These are phyloP conservation scores for Inga oerstediana DNA, from an alignment of 306 rosid genomes.

Conservation along the genomic window DNA sequence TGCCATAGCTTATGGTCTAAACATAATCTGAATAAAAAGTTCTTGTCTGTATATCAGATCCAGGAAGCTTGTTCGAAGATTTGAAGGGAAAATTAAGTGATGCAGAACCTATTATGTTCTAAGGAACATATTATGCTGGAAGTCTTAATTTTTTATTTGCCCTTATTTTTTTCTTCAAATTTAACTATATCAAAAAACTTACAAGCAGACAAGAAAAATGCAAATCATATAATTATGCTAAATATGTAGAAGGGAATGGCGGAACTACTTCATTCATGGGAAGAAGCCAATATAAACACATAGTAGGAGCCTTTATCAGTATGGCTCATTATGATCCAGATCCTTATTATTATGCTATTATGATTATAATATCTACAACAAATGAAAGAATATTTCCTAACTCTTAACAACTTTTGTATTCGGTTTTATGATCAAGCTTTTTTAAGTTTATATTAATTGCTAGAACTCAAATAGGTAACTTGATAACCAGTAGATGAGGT, in stretches of 20 bases:
- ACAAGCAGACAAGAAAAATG: neutral
- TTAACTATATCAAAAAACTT: constrained; percentile 12
- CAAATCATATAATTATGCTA: neutral
- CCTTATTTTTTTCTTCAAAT: neutral
- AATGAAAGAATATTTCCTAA: neutral
- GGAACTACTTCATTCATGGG: neutral
- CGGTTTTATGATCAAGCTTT: neutral
- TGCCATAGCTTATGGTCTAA: neutral
- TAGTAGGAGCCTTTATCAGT: neutral
- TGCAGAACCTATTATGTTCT: neutral
- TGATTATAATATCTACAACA: neutral
- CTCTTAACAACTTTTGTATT: neutral
- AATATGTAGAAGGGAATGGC: neutral
- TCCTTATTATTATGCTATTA: neutral
- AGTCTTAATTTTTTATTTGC: neutral
- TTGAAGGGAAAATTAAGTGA: constrained; percentile 1
- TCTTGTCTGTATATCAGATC: constrained; percentile 3
- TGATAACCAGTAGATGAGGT: neutral
- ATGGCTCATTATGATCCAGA: neutral
- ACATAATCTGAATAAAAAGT: neutral
- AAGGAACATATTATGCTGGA: neutral
- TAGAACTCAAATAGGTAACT: neutral
- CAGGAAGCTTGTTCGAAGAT: constrained; percentile 24
- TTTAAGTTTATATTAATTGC: neutral
- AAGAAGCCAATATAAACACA: neutral